Conservation (phyloP, 768 basidiomycete species). For the Russula earlei region DNA sequence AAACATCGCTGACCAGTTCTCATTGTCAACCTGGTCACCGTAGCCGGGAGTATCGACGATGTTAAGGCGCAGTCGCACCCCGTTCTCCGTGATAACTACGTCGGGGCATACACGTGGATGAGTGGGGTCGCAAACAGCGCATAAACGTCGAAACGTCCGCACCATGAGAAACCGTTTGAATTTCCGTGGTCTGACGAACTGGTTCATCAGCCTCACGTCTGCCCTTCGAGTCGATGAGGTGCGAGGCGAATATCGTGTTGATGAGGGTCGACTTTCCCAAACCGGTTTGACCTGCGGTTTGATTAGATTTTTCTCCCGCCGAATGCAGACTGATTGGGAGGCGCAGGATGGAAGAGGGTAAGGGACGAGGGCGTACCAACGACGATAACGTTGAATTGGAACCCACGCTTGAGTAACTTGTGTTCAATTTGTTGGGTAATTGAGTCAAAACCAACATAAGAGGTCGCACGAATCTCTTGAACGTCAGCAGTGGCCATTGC, state of each 20-base stretch:
- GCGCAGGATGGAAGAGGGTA: not conserved
- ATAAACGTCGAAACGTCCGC: constrained; percentile 22
- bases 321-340: not conserved
- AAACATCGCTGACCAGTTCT: constrained; percentile 66
- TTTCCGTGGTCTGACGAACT: constrained; percentile 93
- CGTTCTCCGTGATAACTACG: constrained; percentile 91
- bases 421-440: constrained; percentile 98
- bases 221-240: constrained; percentile 96
- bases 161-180: constrained; percentile 93
- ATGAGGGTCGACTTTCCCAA: constrained; percentile 97
- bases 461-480: constrained; percentile 81
- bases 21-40: constrained; percentile 98
- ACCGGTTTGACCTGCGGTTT: constrained; percentile 77
- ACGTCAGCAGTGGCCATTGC: constrained; percentile 19
- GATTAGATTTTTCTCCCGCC: not conserved
- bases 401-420: constrained; percentile 97
- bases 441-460: constrained; percentile 96
- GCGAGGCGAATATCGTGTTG: constrained; percentile 98
- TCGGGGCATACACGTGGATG: not conserved
- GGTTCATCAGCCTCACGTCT: constrained; percentile 81
- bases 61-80: constrained; percentile 88
- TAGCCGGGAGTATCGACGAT: constrained; percentile 99
- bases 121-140: not conserved
- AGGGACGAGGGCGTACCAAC: constrained; percentile 57
- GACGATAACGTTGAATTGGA: constrained; percentile 98